A percentile compares a stretch with the other conserved stretches of the same genome.
Evolutionary conservation across 352 stramenopile genomes (phyloP).

Genomic region (Phytopythium ostracodes): DNA sequence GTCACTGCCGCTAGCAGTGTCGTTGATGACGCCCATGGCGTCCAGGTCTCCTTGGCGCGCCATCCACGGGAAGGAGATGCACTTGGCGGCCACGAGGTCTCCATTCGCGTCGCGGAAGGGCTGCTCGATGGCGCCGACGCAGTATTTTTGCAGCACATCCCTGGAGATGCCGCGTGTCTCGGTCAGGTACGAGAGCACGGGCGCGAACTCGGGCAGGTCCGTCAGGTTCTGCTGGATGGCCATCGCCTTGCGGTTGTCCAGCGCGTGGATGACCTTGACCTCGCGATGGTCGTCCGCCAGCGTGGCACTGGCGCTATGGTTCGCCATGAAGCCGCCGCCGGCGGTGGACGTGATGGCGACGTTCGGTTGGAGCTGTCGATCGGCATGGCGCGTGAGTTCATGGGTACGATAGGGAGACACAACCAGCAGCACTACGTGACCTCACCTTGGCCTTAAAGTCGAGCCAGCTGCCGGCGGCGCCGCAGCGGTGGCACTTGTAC

Average conservation of each 20-base stretch:
- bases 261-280: slow-evolving; percentile 67
- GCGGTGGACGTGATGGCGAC: slow-evolving; percentile 42
- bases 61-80: slow-evolving; percentile 97
- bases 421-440: not conserved
- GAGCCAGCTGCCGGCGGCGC: slow-evolving; percentile 82
- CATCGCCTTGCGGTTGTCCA: slow-evolving; percentile 84
- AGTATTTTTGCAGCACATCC: slow-evolving; percentile 85
- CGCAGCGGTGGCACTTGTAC: slow-evolving; percentile 90
- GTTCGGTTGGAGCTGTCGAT: slow-evolving; percentile 38
- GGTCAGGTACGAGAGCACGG: slow-evolving; percentile 72
- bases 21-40: slow-evolving; percentile 75
- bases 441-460: slow-evolving; percentile 82
- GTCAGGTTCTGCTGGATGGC: slow-evolving; percentile 80
- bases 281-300: slow-evolving; percentile 11
- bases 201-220: slow-evolving; percentile 53
- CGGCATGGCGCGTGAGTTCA: not conserved
- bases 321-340: not conserved
- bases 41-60: slow-evolving; percentile 76
- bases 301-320: slow-evolving; percentile 5
- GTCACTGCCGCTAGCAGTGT: slow-evolving; percentile 9
- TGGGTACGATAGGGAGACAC: too few species aligned
- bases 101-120: slow-evolving; percentile 68
- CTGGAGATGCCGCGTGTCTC: slow-evolving; percentile 57
- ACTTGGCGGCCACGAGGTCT: slow-evolving; percentile 60
- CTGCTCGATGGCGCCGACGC: slow-evolving; percentile 86